Evolutionary conservation across 768 basidiomycete species (phyloP), one percentile per base, ranked within the genome.

Genomic region (Tylopilus sp.): DNA sequence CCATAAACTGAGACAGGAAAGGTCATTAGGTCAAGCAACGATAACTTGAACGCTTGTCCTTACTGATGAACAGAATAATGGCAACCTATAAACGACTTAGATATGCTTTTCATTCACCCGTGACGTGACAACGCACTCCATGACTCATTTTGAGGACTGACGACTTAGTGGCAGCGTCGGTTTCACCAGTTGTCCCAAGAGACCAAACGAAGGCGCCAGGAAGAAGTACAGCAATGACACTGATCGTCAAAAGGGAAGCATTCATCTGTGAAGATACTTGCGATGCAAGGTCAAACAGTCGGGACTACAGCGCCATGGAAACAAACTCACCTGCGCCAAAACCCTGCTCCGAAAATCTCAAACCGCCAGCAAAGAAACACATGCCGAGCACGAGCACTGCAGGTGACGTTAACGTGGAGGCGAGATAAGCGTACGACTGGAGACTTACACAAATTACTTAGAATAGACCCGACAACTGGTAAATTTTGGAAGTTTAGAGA

Each of bases 321-420:
- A 31, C 26, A 46, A 18, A 67, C 82, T 48, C 59, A 90, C 88
- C 83, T 3, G 75, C 65, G 54, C 88, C 83, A 54, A 90, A 90
- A 1, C 80, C 85, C 66, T 91, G 90, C 61, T 91, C 87, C 3
- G 85, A 82, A 57, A 85, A 91, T 13, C 79, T 77, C 55, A 83
- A 61, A 0, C 89, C 89, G 13, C 90, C 89, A 1, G 88, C 90
- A 55, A 92, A 86, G 69, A 91, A 89, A 58, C 88, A 89, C 68
- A 92, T 80, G 17, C 91, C 91, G 11, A 92, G 78, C 17, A 93
- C 89, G 36, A 94, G 79, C 2, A 94, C 88, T 91, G 40, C 20
- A 18, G 28, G 17, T 3, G 26, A 47, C 2, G 44, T 46, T 51
- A 53, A 47, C 31, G 35, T 33, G 9, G 20, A 1, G 6, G 1